Base-by-base conservation (phyloP, 1,139 yeast species). In the Yamadazyma aaseri region DNA sequence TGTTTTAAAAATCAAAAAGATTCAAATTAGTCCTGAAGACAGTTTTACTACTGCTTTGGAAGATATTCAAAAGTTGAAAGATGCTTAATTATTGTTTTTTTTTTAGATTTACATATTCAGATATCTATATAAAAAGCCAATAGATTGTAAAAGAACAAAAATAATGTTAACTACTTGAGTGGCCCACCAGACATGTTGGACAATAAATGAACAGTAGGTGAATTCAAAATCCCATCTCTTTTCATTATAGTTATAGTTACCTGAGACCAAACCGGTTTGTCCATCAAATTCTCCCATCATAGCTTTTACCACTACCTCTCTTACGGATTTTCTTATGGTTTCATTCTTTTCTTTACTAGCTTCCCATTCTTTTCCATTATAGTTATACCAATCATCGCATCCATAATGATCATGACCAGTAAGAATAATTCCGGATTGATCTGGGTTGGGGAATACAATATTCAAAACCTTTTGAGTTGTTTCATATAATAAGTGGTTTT, bases 401-500 rank as follows among this genome's bases (percentile, higher is more conserved):
- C 99, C 99, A 49, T 82, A 90, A 53, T 92, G 98, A 53, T 92
- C 99, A 59, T 92, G 98, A 0, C 99, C 98, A 0, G 96, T 86
- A 31, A 92, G 65, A 4, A 92, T 79, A 5, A 90, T 69, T 9
- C 97, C 97, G 20, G 79, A 73, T 41, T 79, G 76, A 40, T 66
- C 65, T 7, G 68, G 64, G 40, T 76, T 73, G 30, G 79, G 78
- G 55, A 90, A 90, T 7, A 86, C 71, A 13, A 80, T 70, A 46
- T 81, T 72, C 45, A 92, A 60, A 1, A 90, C 81, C 40, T 71
- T 65, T 50, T 82, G 83, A 2, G 90, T 64, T 0, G 84, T 72
- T 8, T 81, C 82, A 41, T 71, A 63, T 14, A 84, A 73, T 32
- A 92, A 62, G 57, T 87, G 96, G 57, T 94, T 92, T 50, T 92